These are phyloP conservation scores for Endocladia muricata DNA, from an alignment of 31 red algal genomes.

Conservation along the genomic window DNA sequence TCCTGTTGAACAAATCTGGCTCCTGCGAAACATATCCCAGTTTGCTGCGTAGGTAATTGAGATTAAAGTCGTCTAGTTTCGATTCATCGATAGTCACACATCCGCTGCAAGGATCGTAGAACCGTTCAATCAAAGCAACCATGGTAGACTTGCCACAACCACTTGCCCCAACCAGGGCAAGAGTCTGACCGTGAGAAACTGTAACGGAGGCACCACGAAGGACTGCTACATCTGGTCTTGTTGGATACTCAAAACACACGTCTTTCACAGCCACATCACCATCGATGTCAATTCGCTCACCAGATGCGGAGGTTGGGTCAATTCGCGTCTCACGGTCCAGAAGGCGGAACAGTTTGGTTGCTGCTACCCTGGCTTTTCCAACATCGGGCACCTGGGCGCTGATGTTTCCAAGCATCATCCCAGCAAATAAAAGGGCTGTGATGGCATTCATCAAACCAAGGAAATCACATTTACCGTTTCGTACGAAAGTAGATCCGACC, in stretches of 20 bases:
- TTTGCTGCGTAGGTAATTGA: slow-evolving; percentile 42
- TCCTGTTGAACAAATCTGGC: slow-evolving; percentile 77
- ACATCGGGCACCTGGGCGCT: slow-evolving; percentile 46
- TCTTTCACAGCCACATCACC: slow-evolving; percentile 35
- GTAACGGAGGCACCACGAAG: slow-evolving; percentile 67
- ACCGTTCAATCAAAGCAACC: slow-evolving; percentile 60
- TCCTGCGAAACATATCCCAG: slow-evolving; percentile 86
- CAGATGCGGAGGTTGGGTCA: slow-evolving; percentile 28
- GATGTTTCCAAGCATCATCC: slow-evolving; percentile 57
- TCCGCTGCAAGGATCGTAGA: slow-evolving; percentile 70
- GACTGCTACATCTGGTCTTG: slow-evolving; percentile 71
- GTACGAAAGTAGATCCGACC: slow-evolving; percentile 57
- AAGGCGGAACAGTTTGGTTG: slow-evolving; percentile 68
- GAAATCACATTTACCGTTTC: slow-evolving; percentile 37
- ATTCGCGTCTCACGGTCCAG: slow-evolving; percentile 56
- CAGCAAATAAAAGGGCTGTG: slow-evolving; percentile 62
- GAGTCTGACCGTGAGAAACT: slow-evolving; percentile 77
- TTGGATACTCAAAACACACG: slow-evolving; percentile 86
- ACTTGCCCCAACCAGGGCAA: slow-evolving; percentile 74
- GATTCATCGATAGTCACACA: slow-evolving; percentile 57
- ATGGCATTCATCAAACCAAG: slow-evolving; percentile 58
- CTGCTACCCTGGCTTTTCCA: slow-evolving; percentile 54
- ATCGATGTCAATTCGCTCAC: slow-evolving; percentile 4
- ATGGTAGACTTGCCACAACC: slow-evolving; percentile 80
- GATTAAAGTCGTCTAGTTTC: slow-evolving; percentile 33